Evolutionary conservation across 768 basidiomycete genomes (phyloP), one percentile per base, ranked within the genome.

Genomic region (Pulveroboletus sp.): DNA sequence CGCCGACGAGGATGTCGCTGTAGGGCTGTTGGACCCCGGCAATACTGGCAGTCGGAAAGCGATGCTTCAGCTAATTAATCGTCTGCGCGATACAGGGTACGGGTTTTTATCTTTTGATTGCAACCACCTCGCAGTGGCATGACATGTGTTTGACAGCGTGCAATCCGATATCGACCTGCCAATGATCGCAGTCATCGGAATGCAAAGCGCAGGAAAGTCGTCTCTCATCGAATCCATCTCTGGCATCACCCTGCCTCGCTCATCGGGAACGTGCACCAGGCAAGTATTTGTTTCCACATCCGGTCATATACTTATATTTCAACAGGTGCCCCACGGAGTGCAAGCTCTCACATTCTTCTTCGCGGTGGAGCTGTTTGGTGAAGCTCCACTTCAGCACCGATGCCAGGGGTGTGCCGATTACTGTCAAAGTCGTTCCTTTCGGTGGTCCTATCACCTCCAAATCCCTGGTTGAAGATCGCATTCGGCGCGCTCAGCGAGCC

Each of bases 191-290:
- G 87, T 88, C 38, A 77, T 87, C 15, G 86, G 87, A 1, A 76
- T 74, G 2, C 87, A 89, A 55, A 85, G 81, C 39, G 84, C 83
- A 0, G 87, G 87, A 0, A 89, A 89, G 57, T 86, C 85, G 0
- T 89, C 86, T 0, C 72, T 89, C 5, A 88, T 89, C 10, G 86
- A 89, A 56, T 77, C 83, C 0, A 87, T 89, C 39, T 86, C 85
- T 0, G 84, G 86, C 0, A 79, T 89, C 15, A 83, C 77, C 0
- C 69, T 89, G 0, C 86, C 86, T 21, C 76, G 85, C 9, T 83
- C 82, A 0, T 72, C 79, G n/a, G 87, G 87, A 0, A 88, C 86
- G 0, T 89, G 87, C 52, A 90, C 87, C 1, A 74, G 87, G 87
- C 82, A 52, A 35, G 54, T 27, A 1, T 9, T 4, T n/a, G 2